Percentiles rank a stretch among this genome's conserved stretches.
These are phyloP conservation scores for Scenedesmus sp. DNA, from an alignment of 163 green algal genomes.

Conservation along the genomic window DNA sequence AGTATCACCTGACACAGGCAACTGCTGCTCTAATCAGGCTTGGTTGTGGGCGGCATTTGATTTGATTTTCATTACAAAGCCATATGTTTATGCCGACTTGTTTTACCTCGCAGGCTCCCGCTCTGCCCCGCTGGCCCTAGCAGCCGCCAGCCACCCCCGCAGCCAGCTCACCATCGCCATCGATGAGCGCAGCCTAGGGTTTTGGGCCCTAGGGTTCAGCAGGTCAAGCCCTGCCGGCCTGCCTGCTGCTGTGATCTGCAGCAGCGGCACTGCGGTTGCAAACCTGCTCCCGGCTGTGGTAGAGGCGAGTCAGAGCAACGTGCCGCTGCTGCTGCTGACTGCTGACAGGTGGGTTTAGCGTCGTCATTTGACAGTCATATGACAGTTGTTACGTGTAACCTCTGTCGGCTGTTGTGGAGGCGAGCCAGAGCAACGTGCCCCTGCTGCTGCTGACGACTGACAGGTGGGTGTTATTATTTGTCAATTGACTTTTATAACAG, in stretches of 20 bases:
- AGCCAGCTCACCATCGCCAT: slow-evolving; percentile 87
- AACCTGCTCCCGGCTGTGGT: slow-evolving; percentile 97
- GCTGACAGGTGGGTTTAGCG: slow-evolving; percentile 75
- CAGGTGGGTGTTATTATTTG: no score
- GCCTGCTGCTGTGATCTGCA: slow-evolving; percentile 59
- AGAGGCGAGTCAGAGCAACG: slow-evolving; percentile 80
- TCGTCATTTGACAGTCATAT: neutral
- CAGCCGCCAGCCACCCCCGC: slow-evolving; percentile 86
- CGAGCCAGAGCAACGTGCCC: no score
- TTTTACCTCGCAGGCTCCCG: slow-evolving; percentile 79
- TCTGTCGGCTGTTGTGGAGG: neutral
- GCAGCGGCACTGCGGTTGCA: slow-evolving; percentile 94
- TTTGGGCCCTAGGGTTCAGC: slow-evolving; percentile 93
- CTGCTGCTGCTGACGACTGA: no score
- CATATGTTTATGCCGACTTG: neutral
- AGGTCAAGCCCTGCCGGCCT: slow-evolving; percentile 65
- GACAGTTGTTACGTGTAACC: neutral
- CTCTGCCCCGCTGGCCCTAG: slow-evolving; percentile 92
- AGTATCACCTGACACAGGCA: no score
- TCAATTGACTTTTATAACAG: no score
- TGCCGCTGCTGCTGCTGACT: slow-evolving; percentile 95
- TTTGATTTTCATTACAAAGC: no score
- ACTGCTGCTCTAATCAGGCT: no score
- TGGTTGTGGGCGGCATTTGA: no score
- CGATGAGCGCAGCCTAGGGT: slow-evolving; percentile 97